These are phyloP conservation scores for Boletus edulis DNA, from an alignment of 768 basidiomycete species.

Conservation along the genomic window DNA sequence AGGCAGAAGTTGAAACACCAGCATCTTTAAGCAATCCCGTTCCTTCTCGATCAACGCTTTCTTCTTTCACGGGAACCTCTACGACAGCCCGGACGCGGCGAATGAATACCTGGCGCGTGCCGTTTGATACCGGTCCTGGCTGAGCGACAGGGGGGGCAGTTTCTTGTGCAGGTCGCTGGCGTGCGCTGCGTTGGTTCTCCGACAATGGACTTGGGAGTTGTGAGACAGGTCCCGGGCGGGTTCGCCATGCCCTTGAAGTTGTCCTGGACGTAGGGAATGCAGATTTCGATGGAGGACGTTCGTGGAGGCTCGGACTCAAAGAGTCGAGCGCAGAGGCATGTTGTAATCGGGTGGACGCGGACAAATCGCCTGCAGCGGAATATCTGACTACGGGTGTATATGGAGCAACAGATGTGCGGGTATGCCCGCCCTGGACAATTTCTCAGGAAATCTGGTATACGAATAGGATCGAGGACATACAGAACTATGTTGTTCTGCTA, in stretches of 20 bases:
- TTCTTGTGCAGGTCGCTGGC: conserved; percentile 19
- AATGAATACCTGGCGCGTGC: conserved; percentile 38
- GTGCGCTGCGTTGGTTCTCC: conserved; percentile 26
- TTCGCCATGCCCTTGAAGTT: conserved; percentile 3
- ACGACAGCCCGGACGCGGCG: conserved; percentile 62
- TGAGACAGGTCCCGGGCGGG: conserved; percentile 6
- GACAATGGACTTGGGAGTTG: conserved; percentile 33
- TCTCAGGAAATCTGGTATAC: not conserved
- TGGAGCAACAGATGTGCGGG: conserved; percentile 18
- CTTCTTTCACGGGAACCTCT: conserved; percentile 62
- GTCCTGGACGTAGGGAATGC: conserved; percentile 28
- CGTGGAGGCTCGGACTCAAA: conserved; percentile 25
- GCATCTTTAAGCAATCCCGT: not conserved
- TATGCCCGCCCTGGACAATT: conserved; percentile 13
- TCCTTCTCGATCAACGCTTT: conserved; percentile 48
- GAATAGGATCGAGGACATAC: conserved; percentile 32
- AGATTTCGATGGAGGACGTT: conserved; percentile 33
- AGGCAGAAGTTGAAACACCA: conserved; percentile 8
- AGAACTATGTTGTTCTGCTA: conserved; percentile 43
- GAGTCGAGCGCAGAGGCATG: conserved; percentile 17
- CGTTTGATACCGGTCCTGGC: conserved; percentile 6
- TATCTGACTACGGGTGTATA: conserved; percentile 34
- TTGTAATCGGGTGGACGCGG: conserved; percentile 27
- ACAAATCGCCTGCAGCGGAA: conserved; percentile 24
- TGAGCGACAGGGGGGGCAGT: not conserved